These are phyloP conservation scores for Pulveroboletus sp. DNA, from an alignment of 768 basidiomycete genomes.

Conservation along the genomic window DNA sequence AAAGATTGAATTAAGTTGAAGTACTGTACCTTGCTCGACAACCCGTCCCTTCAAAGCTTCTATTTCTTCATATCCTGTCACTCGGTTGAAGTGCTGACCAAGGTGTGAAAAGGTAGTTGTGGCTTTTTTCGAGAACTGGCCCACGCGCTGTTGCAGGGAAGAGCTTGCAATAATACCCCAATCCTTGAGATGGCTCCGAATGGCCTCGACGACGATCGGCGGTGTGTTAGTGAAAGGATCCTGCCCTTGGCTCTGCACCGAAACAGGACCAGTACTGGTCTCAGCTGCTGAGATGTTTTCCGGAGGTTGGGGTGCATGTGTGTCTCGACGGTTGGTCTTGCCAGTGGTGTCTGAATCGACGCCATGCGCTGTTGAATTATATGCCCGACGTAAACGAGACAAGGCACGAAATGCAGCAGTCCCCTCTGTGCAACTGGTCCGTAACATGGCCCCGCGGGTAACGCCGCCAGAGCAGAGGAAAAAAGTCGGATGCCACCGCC, in stretches of 20 bases:
- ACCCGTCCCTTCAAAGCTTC: conserved; percentile 78
- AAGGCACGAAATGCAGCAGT: conserved; percentile 7
- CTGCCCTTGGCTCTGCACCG: conserved; percentile 1
- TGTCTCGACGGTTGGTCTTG: background rate
- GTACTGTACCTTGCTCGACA: conserved; percentile 70
- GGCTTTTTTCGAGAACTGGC: conserved; percentile 56
- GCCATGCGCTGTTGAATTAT: conserved; percentile 10
- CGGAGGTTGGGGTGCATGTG: conserved; percentile 4
- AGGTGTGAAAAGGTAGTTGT: conserved; percentile 66
- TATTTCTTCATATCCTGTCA: conserved; percentile 91
- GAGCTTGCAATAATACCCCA: conserved; percentile 42
- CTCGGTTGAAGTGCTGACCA: conserved; percentile 76
- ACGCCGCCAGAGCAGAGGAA: background rate
- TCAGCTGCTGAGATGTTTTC: background rate
- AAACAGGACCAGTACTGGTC: background rate
- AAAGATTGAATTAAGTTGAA: background rate
- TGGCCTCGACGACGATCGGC: conserved; percentile 26
- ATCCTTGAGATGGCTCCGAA: conserved; percentile 39
- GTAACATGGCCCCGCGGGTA: background rate
- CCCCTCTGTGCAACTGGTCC: conserved; percentile 6
- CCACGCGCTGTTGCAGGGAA: conserved; percentile 47
- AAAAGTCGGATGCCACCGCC: background rate
- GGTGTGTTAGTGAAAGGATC: background rate
- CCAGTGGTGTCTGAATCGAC: background rate
- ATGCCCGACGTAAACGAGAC: conserved; percentile 10